A percentile compares a stretch with the other conserved stretches of the same genome.
Conservation (phyloP, 2,329 filamentous ascomycete genomes). For the Thermomyces lanuginosus region DNA sequence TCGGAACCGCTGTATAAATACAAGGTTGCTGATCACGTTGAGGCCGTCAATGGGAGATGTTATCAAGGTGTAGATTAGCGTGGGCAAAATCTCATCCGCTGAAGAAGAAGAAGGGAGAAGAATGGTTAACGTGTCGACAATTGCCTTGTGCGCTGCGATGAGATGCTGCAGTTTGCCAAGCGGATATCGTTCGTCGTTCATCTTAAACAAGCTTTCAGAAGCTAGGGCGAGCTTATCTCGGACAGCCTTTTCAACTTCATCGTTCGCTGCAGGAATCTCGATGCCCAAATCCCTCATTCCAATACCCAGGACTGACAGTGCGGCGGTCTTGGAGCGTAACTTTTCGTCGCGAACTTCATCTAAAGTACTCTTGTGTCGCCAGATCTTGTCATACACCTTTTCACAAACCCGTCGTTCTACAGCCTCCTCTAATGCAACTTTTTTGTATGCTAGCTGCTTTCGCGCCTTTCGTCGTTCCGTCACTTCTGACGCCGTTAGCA, state of each 20-base stretch:
- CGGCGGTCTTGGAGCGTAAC: slow-evolving; percentile 81
- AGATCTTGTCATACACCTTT: slow-evolving; percentile 72
- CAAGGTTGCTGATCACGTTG: slow-evolving; percentile 82
- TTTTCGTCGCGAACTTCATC: slow-evolving; percentile 94
- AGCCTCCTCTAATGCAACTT: slow-evolving; percentile 66
- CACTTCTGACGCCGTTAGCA: slow-evolving; percentile 80
- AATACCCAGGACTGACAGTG: slow-evolving; percentile 79
- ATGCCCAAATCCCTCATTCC: slow-evolving; percentile 71
- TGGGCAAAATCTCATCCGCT: slow-evolving; percentile 91
- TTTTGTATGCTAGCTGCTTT: slow-evolving; percentile 62
- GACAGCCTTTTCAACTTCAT: slow-evolving; percentile 50
- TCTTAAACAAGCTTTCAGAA: slow-evolving; percentile 53
- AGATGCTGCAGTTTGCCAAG: slow-evolving; percentile 81
- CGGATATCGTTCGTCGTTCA: slow-evolving; percentile 78
- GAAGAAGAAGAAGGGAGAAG: slow-evolving; percentile 61
- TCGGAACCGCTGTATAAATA: slow-evolving; percentile 85
- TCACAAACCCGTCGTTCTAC: slow-evolving; percentile 78
- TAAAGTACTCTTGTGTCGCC: slow-evolving; percentile 76
- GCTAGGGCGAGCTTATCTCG: slow-evolving; percentile 56
- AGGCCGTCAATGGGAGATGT: slow-evolving; percentile 74
- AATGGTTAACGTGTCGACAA: slow-evolving; percentile 67
- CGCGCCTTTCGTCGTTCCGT: slow-evolving; percentile 62
- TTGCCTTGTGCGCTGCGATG: slow-evolving; percentile 78
- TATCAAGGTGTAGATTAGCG: slow-evolving; percentile 89
- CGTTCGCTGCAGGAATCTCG: slow-evolving; percentile 47